Conservation (phyloP, 2,329 filamentous ascomycete genomes). For the Tetracladium maxilliforme region DNA sequence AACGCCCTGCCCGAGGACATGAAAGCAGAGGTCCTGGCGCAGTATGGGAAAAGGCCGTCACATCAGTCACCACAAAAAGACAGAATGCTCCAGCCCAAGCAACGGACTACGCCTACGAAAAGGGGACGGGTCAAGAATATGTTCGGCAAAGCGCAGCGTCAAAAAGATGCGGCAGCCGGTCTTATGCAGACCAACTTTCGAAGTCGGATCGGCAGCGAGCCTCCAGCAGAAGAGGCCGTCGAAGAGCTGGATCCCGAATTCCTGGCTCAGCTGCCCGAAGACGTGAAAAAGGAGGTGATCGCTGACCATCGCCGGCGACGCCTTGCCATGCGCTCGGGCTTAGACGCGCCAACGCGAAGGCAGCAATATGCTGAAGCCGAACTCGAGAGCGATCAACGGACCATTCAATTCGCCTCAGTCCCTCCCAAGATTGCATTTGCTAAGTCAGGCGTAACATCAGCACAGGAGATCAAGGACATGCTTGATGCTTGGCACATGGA, state of each 20-base stretch:
- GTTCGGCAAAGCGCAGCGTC: too few species aligned
- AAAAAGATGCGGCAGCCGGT: background rate
- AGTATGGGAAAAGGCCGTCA: slow-evolving; percentile 32
- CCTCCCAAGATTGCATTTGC: slow-evolving; percentile 46
- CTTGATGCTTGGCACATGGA: slow-evolving; percentile 62
- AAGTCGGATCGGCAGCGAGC: slow-evolving; percentile 12
- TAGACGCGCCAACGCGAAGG: slow-evolving; percentile 12
- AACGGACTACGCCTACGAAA: too few species aligned
- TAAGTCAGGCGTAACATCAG: slow-evolving; percentile 32
- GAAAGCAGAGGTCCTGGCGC: slow-evolving; percentile 65
- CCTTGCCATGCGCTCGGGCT: slow-evolving; percentile 38
- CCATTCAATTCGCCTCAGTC: slow-evolving; percentile 29
- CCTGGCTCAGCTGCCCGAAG: slow-evolving; percentile 68
- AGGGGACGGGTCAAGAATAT: too few species aligned
- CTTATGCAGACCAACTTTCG: slow-evolving; percentile 5
- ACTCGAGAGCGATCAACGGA: slow-evolving; percentile 17
- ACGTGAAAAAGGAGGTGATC: slow-evolving; percentile 65
- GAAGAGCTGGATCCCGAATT: slow-evolving; percentile 51
- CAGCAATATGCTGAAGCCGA: slow-evolving; percentile 5
- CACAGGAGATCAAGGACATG: slow-evolving; percentile 57
- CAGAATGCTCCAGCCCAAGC: too few species aligned
- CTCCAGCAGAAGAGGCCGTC: slow-evolving; percentile 7
- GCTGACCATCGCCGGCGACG: slow-evolving; percentile 52
- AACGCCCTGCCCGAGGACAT: slow-evolving; percentile 74
- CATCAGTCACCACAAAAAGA: slow-evolving; percentile 15